Evolutionary conservation across 2,329 filamentous ascomycete genomes (phyloP).

Genomic region (Colletotrichum zoysiae): DNA sequence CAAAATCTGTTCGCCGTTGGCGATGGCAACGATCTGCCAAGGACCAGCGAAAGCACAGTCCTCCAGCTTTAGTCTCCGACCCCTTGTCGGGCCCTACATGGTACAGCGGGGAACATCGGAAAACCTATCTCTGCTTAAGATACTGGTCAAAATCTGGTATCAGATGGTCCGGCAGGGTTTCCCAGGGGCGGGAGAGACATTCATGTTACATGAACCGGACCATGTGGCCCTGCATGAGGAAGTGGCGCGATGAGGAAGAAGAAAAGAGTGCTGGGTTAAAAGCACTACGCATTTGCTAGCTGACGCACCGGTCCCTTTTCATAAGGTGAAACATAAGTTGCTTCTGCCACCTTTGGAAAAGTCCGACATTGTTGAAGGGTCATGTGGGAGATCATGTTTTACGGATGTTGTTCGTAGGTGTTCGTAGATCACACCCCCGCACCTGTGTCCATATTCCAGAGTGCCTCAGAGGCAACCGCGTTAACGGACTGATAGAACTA

Average conservation of each 20-base stretch:
- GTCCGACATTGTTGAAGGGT: background rate
- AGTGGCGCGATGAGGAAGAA: constrained; percentile 25
- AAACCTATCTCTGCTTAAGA: constrained; percentile 6
- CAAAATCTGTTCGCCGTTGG: constrained; percentile 20
- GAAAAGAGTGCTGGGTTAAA: constrained; percentile 8
- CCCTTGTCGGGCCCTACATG: constrained; percentile 14
- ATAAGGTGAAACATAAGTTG: background rate
- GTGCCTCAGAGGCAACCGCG: background rate
- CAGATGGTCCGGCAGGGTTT: background rate
- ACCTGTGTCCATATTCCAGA: background rate
- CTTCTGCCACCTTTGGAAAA: background rate
- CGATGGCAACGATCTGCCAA: constrained; percentile 13
- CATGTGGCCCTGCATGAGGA: constrained; percentile 26
- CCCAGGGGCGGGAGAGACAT: constrained; percentile 22
- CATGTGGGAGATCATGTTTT: background rate
- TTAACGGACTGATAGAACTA: background rate
- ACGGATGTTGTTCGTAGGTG: background rate
- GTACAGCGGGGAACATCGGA: background rate
- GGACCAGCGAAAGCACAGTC: background rate
- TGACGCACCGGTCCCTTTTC: background rate
- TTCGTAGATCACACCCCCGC: background rate
- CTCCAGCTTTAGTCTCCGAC: background rate
- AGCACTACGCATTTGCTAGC: background rate
- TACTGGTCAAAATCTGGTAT: constrained; percentile 7
- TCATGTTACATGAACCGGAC: constrained; percentile 7